phyloP scores from a whole-genome alignment of 257 asterid genomes.

The Rubia yunnanensis region DNA sequence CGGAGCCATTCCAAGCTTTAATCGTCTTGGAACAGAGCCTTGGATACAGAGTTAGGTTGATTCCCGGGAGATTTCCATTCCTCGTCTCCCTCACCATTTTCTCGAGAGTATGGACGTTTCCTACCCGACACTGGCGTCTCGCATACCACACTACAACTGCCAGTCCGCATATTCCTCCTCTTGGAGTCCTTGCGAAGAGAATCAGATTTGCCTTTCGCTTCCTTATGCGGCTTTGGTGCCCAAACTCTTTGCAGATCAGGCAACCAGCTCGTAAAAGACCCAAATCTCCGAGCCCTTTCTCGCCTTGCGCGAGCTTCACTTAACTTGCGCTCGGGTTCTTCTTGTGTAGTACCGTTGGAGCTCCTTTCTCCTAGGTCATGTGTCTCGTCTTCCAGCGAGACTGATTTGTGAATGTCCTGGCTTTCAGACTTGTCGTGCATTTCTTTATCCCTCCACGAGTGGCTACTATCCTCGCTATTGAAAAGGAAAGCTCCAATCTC shows the following conservation, averaged over 20 bases:
- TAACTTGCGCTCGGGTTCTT: constrained; percentile 44
- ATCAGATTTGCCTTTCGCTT: constrained; percentile 35
- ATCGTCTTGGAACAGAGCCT: constrained; percentile 73
- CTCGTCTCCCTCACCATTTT: constrained; percentile 20
- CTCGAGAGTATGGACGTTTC: constrained; percentile 25
- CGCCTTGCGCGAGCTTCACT: constrained; percentile 75
- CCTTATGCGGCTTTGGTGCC: constrained; percentile 69
- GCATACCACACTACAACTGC: constrained; percentile 38
- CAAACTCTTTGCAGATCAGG: constrained; percentile 84
- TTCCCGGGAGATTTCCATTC: constrained; percentile 16
- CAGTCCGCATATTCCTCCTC: constrained; percentile 34
- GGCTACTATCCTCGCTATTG: constrained; percentile 89
- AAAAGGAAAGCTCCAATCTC: constrained; percentile 50
- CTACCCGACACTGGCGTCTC: constrained; percentile 73
- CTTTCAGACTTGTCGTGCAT: constrained; percentile 39
- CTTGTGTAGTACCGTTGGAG: constrained; percentile 21
- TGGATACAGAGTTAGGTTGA: constrained; percentile 43
- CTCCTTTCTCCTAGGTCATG: constrained; percentile 29
- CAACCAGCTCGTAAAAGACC: constrained; percentile 42
- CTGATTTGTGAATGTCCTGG: constrained; percentile 28
- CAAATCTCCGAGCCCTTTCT: constrained; percentile 51
- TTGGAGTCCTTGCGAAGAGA: constrained; percentile 39
- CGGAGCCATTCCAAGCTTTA: constrained; percentile 5
- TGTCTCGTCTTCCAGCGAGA: constrained; percentile 47
- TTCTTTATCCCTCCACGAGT: constrained; percentile 67